Evolutionary conservation across 768 basidiomycete species (phyloP).

Genomic region (Amylocystis lapponica): DNA sequence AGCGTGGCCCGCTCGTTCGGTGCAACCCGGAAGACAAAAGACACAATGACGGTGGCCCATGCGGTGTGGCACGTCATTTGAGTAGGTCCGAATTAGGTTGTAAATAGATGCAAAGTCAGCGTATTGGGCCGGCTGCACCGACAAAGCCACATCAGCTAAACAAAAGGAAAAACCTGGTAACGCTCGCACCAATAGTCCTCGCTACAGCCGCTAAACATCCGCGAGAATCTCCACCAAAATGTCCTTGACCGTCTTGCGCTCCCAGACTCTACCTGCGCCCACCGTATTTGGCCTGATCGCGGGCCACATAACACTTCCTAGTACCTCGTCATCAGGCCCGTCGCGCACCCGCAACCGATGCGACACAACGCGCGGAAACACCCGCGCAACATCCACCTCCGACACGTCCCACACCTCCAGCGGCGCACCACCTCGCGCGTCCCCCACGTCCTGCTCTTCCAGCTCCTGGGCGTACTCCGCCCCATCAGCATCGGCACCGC

Average conservation of each 20-base stretch:
- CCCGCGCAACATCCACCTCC: constrained; percentile 69
- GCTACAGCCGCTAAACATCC: constrained; percentile 39
- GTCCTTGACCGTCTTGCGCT: constrained; percentile 54
- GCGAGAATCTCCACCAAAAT: constrained; percentile 54
- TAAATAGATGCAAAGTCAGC: too few relatives aligned
- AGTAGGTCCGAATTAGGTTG: too few relatives aligned
- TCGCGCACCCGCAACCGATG: constrained; percentile 70
- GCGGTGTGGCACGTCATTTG: too few relatives aligned
- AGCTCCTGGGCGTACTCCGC: constrained; percentile 2
- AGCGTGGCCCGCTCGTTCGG: too few relatives aligned
- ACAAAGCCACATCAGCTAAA: too few relatives aligned
- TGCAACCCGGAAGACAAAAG: too few relatives aligned
- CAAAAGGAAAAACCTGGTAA: too few relatives aligned
- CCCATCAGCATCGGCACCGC: background rate
- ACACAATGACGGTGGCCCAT: too few relatives aligned
- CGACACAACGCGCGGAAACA: constrained; percentile 66
- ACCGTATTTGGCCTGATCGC: constrained; percentile 29
- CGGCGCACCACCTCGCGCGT: too few relatives aligned
- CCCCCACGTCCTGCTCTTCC: too few relatives aligned
- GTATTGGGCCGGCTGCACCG: too few relatives aligned
- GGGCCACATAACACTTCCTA: constrained; percentile 57
- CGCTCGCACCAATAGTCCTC: too few relatives aligned
- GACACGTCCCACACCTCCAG: constrained; percentile 46
- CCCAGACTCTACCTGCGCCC: constrained; percentile 27
- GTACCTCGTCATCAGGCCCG: constrained; percentile 63